phyloP scores from a whole-genome alignment of 768 basidiomycete genomes.

The Strobilomyces confusus region DNA sequence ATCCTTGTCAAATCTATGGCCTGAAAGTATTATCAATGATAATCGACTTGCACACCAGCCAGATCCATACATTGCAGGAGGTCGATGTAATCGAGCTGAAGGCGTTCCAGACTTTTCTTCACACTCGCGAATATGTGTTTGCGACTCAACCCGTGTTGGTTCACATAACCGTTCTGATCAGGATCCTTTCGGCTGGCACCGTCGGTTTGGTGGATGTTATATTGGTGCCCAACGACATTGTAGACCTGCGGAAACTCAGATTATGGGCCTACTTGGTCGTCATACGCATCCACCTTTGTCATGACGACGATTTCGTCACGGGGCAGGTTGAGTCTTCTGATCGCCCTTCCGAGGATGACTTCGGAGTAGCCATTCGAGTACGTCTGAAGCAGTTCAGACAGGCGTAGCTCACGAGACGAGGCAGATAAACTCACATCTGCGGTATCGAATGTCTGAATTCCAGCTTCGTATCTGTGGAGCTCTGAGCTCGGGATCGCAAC shows the following conservation, averaged over 20 bases:
- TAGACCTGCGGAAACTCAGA: constrained; percentile 31
- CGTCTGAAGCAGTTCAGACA: constrained; percentile 32
- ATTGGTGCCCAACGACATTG: constrained; percentile 34
- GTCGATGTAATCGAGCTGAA: constrained; percentile 54
- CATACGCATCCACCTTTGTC: constrained; percentile 50
- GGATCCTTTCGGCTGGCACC: constrained; percentile 20
- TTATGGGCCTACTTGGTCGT: background rate
- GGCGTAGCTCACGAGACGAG: background rate
- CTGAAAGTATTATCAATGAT: constrained; percentile 15
- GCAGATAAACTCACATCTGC: constrained; percentile 26
- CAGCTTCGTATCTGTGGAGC: constrained; percentile 30
- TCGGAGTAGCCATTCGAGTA: constrained; percentile 70
- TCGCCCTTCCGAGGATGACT: constrained; percentile 63
- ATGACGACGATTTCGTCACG: constrained; percentile 74
- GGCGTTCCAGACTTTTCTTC: constrained; percentile 38
- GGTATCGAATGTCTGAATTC: constrained; percentile 35
- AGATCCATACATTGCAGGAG: constrained; percentile 43
- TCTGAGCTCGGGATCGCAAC: background rate
- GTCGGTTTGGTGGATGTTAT: constrained; percentile 9
- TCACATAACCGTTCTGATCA: constrained; percentile 44
- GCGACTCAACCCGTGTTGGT: constrained; percentile 43
- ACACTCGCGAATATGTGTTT: constrained; percentile 61
- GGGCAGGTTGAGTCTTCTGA: constrained; percentile 63
- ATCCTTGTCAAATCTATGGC: constrained; percentile 48
- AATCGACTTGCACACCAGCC: background rate